Evolutionary conservation across 768 basidiomycete species (phyloP), one percentile per base, ranked within the genome.

Genomic region (Pleurotus sapidus): DNA sequence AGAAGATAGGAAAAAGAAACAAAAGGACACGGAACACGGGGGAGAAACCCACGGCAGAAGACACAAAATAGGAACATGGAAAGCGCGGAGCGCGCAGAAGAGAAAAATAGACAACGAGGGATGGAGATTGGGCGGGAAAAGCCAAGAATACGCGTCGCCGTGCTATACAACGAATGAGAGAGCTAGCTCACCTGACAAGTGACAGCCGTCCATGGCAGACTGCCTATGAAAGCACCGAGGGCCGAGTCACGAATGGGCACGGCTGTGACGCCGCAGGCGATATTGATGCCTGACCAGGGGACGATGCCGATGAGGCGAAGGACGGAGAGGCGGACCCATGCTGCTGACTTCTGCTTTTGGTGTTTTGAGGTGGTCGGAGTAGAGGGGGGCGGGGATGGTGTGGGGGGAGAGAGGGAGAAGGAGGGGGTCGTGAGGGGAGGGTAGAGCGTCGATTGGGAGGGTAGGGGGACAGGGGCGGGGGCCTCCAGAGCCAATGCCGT

Each of bases 211-310:
- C 92, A 94, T 0, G 92, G 92, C 46, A 94, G 69, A 55, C 84
- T 82, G 1, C 92, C 92, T 56, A 94, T 91, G 74, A 94, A 93
- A 5, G 87, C 80, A 38, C 91, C 92, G 49, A 93, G 74, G 66
- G 87, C 77, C 65, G 91, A 93, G 68, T 93, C 89, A 57, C 74
- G 67, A 49, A 91, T 65, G 6, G 84, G 74, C 14, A 98, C 93
- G 34, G 90, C 89, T 64, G 90, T 91, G 24, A 96, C 93, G 51
- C 95, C 95, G 71, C 90, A 96, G 46, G 95, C 95, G 57, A 98
- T 90, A 70, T 98, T 98, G 78, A 98, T 93, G 58, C 93, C 94
- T 57, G 91, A 93, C 95, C 95, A 98, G 4, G 95, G 95, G 3
- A 97, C 93, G 55, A 98, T 84, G 17, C 95, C 95, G 64, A 96